A percentile compares a stretch with the other conserved stretches of the same genome.
Evolutionary conservation across 1,139 yeast species (phyloP).

Genomic region (Geotrichum australiense): DNA sequence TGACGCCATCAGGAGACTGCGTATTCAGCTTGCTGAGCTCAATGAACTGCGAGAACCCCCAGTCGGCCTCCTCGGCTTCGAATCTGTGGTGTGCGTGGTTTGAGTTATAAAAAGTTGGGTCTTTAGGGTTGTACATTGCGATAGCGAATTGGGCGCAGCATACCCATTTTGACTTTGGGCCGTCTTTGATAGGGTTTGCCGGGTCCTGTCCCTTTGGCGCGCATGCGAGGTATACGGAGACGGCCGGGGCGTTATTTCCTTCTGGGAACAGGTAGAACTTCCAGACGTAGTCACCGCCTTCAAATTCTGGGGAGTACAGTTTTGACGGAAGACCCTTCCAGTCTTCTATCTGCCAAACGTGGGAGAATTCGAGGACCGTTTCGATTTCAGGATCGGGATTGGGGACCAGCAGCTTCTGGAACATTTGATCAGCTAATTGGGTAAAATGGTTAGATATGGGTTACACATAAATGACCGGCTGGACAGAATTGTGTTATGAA

Average conservation of each 20-base stretch:
- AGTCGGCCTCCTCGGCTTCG: constrained; percentile 66
- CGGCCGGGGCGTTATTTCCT: constrained; percentile 39
- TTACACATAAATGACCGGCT: background rate
- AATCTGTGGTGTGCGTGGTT: constrained; percentile 78
- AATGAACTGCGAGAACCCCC: constrained; percentile 87
- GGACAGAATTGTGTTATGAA: too few species aligned
- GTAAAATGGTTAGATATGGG: background rate
- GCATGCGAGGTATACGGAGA: constrained; percentile 34
- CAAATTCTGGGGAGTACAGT: constrained; percentile 46
- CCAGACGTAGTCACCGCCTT: constrained; percentile 68
- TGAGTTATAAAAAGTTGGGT: constrained; percentile 52
- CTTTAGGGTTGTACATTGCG: constrained; percentile 74
- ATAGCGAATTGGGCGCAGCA: constrained; percentile 88
- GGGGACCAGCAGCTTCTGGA: constrained; percentile 26
- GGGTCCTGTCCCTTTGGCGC: constrained; percentile 21
- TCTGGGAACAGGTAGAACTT: constrained; percentile 69
- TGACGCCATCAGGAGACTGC: too few species aligned
- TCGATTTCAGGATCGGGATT: constrained; percentile 36
- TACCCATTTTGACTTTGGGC: constrained; percentile 49
- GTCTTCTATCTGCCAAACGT: constrained; percentile 71
- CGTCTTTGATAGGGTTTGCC: constrained; percentile 10
- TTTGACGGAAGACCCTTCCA: constrained; percentile 50
- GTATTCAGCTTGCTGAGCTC: constrained; percentile 53
- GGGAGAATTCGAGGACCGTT: constrained; percentile 33
- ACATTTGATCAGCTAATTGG: constrained; percentile 26